Base-by-base conservation (phyloP, 75 land plant genomes). In the Sequoia sempervirens region DNA sequence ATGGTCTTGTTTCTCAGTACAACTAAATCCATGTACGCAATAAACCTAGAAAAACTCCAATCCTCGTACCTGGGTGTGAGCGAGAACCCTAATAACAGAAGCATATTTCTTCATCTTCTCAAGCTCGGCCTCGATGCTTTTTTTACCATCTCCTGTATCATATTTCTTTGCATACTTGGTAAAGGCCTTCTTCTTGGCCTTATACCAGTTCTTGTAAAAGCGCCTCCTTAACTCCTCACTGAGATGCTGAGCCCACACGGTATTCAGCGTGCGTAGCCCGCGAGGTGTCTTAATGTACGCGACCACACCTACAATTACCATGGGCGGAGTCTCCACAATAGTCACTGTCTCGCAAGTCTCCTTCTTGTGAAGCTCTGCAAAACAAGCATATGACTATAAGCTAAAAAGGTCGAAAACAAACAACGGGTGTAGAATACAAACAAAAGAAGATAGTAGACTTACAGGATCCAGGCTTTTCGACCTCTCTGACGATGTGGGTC, bases 311-410 rank as follows among this genome's bases (percentile, higher is more conserved):
- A 96, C 96, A 79, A 96, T 86, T 72, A 96, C 88, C 92, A 96
- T 90, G 11, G 98, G 98, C 13, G 96, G 98, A 1, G 98, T 88
- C 84, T 96, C 98, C 94, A 69, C 4, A 11, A 69, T 28, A 8
- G 73, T 69, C 73, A 69, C 73, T 8, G 36, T 32, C 73, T 69
- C 98, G 84, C 95, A 94, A 17, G 98, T 87, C 88, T 96, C 98
- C 88, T 96, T 94, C 92, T 94, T 96, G 85, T 96, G 98, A 7
- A 96, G 92, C 83, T 91, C 91, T 90, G 58, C 58, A 54, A 82
- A 40, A 53, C 69, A 64, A 34, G 69, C 9, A 26, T 13, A 40
- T 5, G 75, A 84, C n/a, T 11, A 12, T 37, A 20, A 58, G 18
- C 13, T 41, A 15, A 4, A 54, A 54, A 15, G 18, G 18, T 3